phyloP scores from a whole-genome alignment of 2,329 filamentous ascomycete species.

The Diaporthe sp. region DNA sequence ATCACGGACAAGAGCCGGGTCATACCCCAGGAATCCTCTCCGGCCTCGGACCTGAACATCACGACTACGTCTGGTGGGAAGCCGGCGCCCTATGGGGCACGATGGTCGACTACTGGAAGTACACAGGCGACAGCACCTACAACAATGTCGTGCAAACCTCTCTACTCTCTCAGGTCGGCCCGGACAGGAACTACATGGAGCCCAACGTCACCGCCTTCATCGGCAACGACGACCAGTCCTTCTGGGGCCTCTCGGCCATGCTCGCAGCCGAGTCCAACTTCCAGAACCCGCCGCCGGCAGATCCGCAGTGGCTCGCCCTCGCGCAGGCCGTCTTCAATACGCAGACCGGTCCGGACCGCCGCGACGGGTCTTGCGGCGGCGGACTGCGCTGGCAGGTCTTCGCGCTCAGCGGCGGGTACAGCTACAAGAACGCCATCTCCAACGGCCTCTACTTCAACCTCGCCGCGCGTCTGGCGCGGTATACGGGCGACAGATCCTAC shows the following conservation, averaged over 20 bases:
- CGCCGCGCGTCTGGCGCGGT: constrained; percentile 71
- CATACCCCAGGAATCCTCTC: constrained; percentile 69
- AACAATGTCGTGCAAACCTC: constrained; percentile 70
- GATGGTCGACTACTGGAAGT: constrained; percentile 78
- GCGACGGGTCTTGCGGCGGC: constrained; percentile 72
- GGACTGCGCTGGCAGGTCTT: constrained; percentile 90
- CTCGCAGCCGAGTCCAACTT: constrained; percentile 79
- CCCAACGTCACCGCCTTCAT: constrained; percentile 77
- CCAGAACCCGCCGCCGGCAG: constrained; percentile 66
- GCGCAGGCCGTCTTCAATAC: constrained; percentile 87
- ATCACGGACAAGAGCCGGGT: constrained; percentile 61
- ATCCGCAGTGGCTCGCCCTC: constrained; percentile 78
- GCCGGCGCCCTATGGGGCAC: constrained; percentile 78
- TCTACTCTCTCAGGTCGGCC: constrained; percentile 77
- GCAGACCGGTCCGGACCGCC: constrained; percentile 81
- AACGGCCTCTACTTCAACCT: constrained; percentile 66
- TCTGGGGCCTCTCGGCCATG: constrained; percentile 81
- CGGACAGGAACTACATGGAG: constrained; percentile 83
- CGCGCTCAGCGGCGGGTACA: constrained; percentile 82
- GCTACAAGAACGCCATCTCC: constrained; percentile 51
- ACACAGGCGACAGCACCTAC: constrained; percentile 75
- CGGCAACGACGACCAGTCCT: constrained; percentile 83
- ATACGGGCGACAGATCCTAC: constrained; percentile 71
- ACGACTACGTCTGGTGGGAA: constrained; percentile 82
- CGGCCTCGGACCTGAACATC: constrained; percentile 62